Conservation (phyloP, 176 grass and related monocot species). For the Panicum miliaceum region DNA sequence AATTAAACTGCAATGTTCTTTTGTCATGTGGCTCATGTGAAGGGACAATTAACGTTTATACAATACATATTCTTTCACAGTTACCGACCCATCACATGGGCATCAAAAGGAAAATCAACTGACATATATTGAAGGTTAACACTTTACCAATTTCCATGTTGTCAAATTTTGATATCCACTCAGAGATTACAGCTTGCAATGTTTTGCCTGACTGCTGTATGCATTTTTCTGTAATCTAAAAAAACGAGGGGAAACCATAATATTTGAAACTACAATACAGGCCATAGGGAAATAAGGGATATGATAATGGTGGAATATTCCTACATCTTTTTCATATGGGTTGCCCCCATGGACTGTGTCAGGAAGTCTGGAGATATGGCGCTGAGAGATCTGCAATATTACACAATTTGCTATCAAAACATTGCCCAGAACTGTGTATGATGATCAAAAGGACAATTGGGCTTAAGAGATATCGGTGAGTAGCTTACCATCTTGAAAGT, state of each 20-base stretch:
- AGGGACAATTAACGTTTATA: constrained; percentile 5
- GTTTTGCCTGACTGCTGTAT: constrained; percentile 82
- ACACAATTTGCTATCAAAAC: constrained; percentile 36
- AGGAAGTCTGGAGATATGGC: constrained; percentile 66
- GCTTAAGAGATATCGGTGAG: background rate
- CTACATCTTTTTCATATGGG: constrained; percentile 89
- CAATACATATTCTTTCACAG: constrained; percentile 22
- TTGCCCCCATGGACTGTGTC: constrained; percentile 77
- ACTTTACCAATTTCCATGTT: constrained; percentile 90
- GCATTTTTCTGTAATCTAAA: constrained; percentile 93
- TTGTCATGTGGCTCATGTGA: constrained; percentile 14
- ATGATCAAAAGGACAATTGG: background rate
- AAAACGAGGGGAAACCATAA: constrained; percentile 38
- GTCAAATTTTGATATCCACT: constrained; percentile 89
- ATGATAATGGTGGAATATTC: constrained; percentile 19
- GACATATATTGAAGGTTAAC: constrained; percentile 46
- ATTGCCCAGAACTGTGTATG: background rate
- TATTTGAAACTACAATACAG: constrained; percentile 34
- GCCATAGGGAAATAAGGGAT: constrained; percentile 24
- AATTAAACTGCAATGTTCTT: background rate
- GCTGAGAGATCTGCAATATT: constrained; percentile 64
- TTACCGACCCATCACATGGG: background rate
- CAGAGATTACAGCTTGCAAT: constrained; percentile 83
- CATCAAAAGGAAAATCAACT: constrained; percentile 22
- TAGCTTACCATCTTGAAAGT: constrained; percentile 73